Conservation (phyloP, 2,329 filamentous ascomycete species). For the Verticillium nonalfalfae region DNA sequence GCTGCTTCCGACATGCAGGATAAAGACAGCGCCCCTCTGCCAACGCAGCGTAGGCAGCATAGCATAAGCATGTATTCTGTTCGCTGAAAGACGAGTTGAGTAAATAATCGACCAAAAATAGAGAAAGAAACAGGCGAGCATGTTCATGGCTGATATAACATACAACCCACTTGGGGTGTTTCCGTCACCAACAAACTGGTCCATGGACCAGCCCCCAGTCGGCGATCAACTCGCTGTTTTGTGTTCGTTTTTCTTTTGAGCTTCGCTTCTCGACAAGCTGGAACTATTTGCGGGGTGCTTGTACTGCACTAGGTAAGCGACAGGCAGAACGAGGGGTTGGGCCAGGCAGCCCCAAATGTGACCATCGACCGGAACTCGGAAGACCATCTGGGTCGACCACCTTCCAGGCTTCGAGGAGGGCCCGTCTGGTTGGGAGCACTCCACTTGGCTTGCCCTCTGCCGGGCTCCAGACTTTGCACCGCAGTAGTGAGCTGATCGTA, state of each 20-base stretch:
- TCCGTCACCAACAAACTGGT: no score
- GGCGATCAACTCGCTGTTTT: no score
- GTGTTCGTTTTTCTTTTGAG: neutral
- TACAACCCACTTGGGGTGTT: neutral
- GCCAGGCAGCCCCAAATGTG: neutral
- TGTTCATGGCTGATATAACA: neutral
- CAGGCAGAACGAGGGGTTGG: no score
- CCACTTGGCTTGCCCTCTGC: neutral
- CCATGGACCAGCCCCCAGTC: no score
- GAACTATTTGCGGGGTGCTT: neutral
- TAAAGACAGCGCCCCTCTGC: neutral
- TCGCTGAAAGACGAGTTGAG: neutral
- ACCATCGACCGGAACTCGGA: neutral
- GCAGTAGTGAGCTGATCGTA: neutral
- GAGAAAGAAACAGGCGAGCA: neutral
- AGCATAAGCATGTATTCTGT: neutral
- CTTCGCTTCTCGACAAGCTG: neutral
- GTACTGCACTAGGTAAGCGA: no score
- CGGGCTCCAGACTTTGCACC: neutral
- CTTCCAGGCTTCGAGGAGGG: neutral
- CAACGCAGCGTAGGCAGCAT: neutral
- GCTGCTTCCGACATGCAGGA: neutral
- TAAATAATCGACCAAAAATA: neutral
- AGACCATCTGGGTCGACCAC: neutral
- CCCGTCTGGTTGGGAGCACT: neutral